Evolutionary conservation across 2,329 filamentous ascomycete species (phyloP), one percentile per base, ranked within the genome.

Genomic region (Epichloe aotearoae): DNA sequence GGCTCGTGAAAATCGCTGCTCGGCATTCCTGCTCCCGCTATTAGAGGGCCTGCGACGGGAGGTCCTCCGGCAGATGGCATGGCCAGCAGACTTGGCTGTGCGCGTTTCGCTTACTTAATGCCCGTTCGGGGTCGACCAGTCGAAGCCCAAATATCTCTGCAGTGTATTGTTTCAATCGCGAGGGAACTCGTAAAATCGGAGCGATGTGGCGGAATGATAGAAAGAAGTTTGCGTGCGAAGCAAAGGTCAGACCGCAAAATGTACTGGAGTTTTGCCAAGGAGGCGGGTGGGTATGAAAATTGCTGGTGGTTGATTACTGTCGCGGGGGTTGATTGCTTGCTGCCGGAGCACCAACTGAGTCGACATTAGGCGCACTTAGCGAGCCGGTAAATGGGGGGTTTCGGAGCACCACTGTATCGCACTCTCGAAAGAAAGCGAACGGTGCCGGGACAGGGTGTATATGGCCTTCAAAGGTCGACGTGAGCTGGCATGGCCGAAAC

Each of bases 1-100:
- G 66, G 64, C 46, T 69, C 65, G 57, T 64, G 61, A 51, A 64
- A 66, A 46, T 69, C 66, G 60, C 63, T 58, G 58, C 59, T 62
- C 56, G 65, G 58, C 60, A 68, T 64, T 58, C 60, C 64, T 60
- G 60, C 59, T 58, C 64, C 65, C 59, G 63, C 61, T 54, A 69
- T 69, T 50, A 70, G 58, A 63, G 67, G 67, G 62, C 66, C 67
- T 61, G 64, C 58, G 57, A 54, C 56, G 59, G 60, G 60, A 53
- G 58, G 60, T 49, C 54, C 58, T 57, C 57, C 56, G 57, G 59
- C 61, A 52, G 63, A 59, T 62, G 64, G 63, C 65, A 68, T 68
- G 62, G 61, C 64, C 61, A 64, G 62, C 57, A 52, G 55, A 54
- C 49, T 45, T 44, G 48, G 50, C 38, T 42, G 53, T 52, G 54